Conservation (phyloP, 345 rosid genomes). For the Geranium brycei region DNA sequence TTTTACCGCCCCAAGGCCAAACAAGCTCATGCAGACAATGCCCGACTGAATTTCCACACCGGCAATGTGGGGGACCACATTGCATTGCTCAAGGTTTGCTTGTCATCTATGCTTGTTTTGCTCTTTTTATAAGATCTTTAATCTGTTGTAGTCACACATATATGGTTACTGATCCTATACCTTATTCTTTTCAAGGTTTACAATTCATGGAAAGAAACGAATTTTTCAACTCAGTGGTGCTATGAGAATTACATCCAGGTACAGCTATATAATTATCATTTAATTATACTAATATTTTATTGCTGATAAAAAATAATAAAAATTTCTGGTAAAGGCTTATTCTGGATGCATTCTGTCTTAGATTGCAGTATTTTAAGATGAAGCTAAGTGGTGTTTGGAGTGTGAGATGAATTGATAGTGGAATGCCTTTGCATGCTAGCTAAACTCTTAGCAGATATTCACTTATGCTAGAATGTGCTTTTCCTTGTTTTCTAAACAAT, state of each 20-base stretch:
- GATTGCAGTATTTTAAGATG: not conserved
- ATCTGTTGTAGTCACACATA: not conserved
- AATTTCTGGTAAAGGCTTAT: not conserved
- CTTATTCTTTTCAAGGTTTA: constrained; percentile 40
- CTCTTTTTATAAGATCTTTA: not conserved
- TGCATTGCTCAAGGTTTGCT: not conserved
- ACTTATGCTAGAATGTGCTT: too few relatives aligned
- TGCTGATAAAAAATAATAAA: too few relatives aligned
- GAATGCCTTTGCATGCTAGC: too few relatives aligned
- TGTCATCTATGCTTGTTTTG: not conserved
- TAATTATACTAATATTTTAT: not conserved
- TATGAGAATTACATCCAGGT: constrained; percentile 97
- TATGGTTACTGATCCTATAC: not conserved
- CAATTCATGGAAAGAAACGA: constrained; percentile 91
- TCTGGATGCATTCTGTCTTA: not conserved
- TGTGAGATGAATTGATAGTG: not conserved
- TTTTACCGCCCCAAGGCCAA: constrained; percentile 96
- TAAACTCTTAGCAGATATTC: too few relatives aligned
- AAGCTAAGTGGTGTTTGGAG: too few relatives aligned
- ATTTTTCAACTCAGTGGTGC: constrained; percentile 95
- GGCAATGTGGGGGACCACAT: not conserved
- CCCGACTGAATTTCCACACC: not conserved
- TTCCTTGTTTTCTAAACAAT: not conserved
- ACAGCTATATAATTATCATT: not conserved
- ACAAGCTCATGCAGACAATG: constrained; percentile 79